Conservation (phyloP, 257 asterid genomes). For the Forsythia viridissima region DNA sequence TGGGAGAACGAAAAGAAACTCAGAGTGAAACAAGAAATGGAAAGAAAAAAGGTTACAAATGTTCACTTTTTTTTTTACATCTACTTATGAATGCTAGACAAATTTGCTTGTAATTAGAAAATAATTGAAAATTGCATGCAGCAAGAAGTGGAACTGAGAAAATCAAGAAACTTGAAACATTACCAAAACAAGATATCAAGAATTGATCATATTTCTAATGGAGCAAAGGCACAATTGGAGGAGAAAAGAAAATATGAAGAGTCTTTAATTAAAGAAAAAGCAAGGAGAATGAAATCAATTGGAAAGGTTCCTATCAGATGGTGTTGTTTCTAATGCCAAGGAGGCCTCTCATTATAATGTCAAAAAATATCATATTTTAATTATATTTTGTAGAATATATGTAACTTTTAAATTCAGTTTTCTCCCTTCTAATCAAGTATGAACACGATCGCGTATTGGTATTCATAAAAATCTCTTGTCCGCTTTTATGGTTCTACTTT, state of each 20-base stretch:
- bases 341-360: not conserved
- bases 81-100: not conserved
- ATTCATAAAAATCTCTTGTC: no score
- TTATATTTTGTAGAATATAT: not conserved
- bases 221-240: constrained; percentile 52
- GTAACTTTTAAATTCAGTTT: no score
- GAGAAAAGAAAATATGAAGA: constrained; percentile 54
- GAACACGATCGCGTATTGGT: no score
- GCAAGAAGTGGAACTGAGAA: constrained; percentile 50
- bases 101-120: not conserved
- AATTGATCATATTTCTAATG: constrained; percentile 53
- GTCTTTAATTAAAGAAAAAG: constrained; percentile 44
- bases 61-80: not conserved
- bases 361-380: not conserved
- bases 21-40: constrained; percentile 46
- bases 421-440: no score
- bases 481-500: no score
- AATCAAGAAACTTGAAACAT: constrained; percentile 54
- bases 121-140: constrained; percentile 22
- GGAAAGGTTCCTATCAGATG: constrained; percentile 38
- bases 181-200: constrained; percentile 53
- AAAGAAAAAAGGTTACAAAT: constrained; percentile 56
- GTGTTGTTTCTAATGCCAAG: constrained; percentile 28
- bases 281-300: constrained; percentile 47
- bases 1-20: constrained; percentile 67